Evolutionary conservation across 2,329 filamentous ascomycete genomes (phyloP).

Genomic region (Zasmidium cellare): DNA sequence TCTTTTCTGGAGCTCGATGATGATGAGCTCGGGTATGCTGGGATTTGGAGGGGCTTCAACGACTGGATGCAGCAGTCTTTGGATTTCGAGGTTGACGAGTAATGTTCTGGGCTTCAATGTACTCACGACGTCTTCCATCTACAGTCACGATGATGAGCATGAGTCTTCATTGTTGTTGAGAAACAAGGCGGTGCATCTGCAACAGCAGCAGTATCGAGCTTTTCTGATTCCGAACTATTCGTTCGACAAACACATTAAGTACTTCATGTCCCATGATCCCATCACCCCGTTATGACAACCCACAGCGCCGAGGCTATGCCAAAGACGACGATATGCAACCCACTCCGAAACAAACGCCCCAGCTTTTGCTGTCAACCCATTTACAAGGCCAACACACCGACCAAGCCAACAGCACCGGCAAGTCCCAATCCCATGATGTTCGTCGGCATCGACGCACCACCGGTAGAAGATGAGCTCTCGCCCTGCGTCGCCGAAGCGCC

Average conservation of each 20-base stretch:
- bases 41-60: too few relatives aligned
- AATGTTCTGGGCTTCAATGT: too few relatives aligned
- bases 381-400: conserved; percentile 12
- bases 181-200: too few relatives aligned
- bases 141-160: too few relatives aligned
- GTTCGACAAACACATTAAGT: neutral
- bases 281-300: neutral
- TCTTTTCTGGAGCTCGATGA: too few relatives aligned
- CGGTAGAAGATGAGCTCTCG: conserved; percentile 14
- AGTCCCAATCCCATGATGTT: conserved; percentile 37
- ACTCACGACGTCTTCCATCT: too few relatives aligned
- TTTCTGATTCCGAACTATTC: neutral
- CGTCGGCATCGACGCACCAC: conserved; percentile 34
- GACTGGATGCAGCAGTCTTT: too few relatives aligned
- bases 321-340: neutral
- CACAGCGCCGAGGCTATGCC: conserved; percentile 2
- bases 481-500: neutral
- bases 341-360: neutral
- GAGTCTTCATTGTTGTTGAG: too few relatives aligned
- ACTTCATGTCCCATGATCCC: neutral
- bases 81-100: too few relatives aligned
- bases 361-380: neutral
- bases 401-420: conserved; percentile 9
- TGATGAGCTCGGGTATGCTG: too few relatives aligned
- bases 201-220: neutral